Conservation (phyloP, 1,284 basidiomycete species). For the Amylostereum chailletii region DNA sequence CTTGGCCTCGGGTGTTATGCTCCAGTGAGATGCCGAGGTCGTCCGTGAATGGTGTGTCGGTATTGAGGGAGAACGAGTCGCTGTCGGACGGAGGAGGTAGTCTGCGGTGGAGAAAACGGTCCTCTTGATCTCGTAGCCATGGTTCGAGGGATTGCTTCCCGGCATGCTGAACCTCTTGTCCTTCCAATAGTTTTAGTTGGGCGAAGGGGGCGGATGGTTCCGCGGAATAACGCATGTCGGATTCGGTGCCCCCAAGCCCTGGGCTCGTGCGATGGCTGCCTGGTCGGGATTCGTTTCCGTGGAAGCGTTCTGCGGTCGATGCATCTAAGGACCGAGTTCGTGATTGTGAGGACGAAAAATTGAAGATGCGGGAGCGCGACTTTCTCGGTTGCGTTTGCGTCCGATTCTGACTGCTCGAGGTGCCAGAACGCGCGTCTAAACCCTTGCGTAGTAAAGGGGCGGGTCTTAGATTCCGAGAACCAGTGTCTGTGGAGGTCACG, state of each 20-base stretch:
- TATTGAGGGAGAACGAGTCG: constrained; percentile 34
- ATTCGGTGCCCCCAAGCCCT: too few species aligned
- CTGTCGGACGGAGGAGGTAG: constrained; percentile 51
- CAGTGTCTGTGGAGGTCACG: constrained; percentile 59
- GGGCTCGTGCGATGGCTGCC: too few species aligned
- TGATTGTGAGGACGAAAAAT: background rate
- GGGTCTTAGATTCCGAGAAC: constrained; percentile 8
- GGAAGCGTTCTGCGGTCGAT: too few species aligned
- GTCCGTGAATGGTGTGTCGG: constrained; percentile 7
- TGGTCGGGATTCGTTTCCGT: too few species aligned
- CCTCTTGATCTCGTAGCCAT: constrained; percentile 80
- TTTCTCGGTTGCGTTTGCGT: background rate
- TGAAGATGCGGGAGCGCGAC: background rate
- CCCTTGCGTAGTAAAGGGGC: constrained; percentile 10
- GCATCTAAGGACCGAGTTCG: too few species aligned
- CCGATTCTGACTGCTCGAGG: constrained; percentile 1
- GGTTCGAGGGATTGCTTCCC: constrained; percentile 15
- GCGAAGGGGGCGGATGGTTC: constrained; percentile 23
- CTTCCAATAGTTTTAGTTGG: constrained; percentile 42
- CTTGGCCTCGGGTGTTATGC: constrained; percentile 58
- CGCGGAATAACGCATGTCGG: too few species aligned
- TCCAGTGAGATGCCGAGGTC: constrained; percentile 42
- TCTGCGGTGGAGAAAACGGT: constrained; percentile 48
- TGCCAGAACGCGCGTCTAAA: constrained; percentile 4
- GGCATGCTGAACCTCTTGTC: background rate